Percentiles rank a stretch among this genome's conserved stretches.
Evolutionary conservation across 2,329 filamentous ascomycete species (phyloP).

Genomic region (Aspergillus hortae): DNA sequence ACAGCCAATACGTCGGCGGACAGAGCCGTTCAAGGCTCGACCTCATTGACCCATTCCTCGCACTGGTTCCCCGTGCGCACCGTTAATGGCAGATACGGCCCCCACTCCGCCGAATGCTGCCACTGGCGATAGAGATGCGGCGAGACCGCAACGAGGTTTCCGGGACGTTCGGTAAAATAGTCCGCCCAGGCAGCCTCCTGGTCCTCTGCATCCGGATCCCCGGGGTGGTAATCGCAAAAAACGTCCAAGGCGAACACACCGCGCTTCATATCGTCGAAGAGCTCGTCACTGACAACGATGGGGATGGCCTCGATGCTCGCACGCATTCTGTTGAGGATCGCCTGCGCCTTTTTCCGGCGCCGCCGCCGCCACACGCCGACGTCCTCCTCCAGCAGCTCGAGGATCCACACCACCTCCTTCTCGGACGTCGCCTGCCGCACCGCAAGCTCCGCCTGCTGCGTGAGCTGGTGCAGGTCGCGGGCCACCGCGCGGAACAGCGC

Average conservation of each 20-base stretch:
- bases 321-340: conserved; percentile 21
- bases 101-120: conserved; percentile 9
- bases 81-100: conserved; percentile 9
- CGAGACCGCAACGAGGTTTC: conserved; percentile 14
- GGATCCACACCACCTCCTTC: conserved; percentile 18
- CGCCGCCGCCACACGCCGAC: conserved; percentile 18
- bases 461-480: conserved; percentile 21
- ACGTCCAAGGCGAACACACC: conserved; percentile 28
- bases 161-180: conserved; percentile 6
- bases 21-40: neutral
- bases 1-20: neutral
- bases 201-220: conserved; percentile 23
- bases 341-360: conserved; percentile 20
- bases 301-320: conserved; percentile 25
- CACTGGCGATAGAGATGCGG: conserved; percentile 15
- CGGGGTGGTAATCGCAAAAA: conserved; percentile 29
- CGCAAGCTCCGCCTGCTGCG: conserved; percentile 16
- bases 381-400: conserved; percentile 24
- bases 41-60: conserved; percentile 6
- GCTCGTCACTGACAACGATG: conserved; percentile 23
- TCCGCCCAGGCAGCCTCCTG: conserved; percentile 15
- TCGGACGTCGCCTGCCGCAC: conserved; percentile 17
- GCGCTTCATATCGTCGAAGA: conserved; percentile 30
- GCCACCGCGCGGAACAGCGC: conserved; percentile 23
- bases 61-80: conserved; percentile 10